These are phyloP conservation scores for Nicotiana benthamiana DNA, from an alignment of 257 asterid species.

Conservation along the genomic window DNA sequence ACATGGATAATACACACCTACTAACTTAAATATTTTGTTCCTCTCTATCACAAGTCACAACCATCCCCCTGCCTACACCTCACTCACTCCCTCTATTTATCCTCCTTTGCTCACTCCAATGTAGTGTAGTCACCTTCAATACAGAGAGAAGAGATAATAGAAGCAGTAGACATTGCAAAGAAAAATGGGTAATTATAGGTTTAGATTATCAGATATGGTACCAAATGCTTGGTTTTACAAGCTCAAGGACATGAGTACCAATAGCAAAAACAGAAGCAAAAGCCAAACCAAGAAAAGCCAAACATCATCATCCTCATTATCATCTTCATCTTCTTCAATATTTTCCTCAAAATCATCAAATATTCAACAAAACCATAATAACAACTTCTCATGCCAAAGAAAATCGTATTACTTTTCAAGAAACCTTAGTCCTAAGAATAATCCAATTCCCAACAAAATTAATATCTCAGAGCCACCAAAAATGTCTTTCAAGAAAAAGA, in stretches of 20 bases:
- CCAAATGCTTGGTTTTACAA: conserved; percentile 80
- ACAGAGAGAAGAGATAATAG: neutral
- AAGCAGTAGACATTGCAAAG: neutral
- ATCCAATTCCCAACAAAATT: neutral
- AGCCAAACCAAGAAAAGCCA: conserved; percentile 16
- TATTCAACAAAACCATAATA: neutral
- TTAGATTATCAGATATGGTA: conserved; percentile 60
- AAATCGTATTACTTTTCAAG: conserved; percentile 57
- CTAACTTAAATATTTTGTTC: neutral
- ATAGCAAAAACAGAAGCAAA: conserved; percentile 9
- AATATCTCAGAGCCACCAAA: conserved; percentile 23
- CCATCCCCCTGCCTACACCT: neutral
- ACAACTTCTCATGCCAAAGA: conserved; percentile 31
- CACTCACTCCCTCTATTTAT: too few relatives aligned
- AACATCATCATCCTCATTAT: neutral
- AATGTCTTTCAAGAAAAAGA: conserved; percentile 31
- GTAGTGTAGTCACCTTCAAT: neutral
- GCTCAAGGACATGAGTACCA: conserved; percentile 36
- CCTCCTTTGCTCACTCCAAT: too few relatives aligned
- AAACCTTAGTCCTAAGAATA: conserved; percentile 15
- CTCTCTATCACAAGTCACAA: neutral
- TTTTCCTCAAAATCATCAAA: conserved; percentile 5
- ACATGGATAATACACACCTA: neutral
- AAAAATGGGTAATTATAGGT: conserved; percentile 58
- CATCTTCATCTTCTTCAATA: conserved; percentile 12